Evolutionary conservation across 1,284 basidiomycete species (phyloP), one percentile per base, ranked within the genome.

Genomic region (Cutaneotrichosporon spelunceum): DNA sequence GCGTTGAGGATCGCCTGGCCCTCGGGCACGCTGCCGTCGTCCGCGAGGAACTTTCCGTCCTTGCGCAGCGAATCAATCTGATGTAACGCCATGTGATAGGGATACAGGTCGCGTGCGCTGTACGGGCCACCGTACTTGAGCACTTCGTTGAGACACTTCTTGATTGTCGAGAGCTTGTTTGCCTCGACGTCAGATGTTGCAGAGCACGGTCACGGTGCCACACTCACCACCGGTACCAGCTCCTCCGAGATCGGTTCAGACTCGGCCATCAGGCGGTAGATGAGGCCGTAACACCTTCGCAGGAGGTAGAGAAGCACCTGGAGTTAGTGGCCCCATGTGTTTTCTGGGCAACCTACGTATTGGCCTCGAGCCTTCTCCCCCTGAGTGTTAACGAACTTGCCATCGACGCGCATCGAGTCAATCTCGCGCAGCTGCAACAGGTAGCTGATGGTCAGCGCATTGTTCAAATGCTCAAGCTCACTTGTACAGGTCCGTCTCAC

Each of bases 181-280:
- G 92, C 91, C 91, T 93, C 67, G 14, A 2, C 1, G 27, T 50
- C 19, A 50, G 48, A n/a, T 27, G 27, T 14, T 23, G 24, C 16
- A 11, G 11, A 26, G 7, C 6, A 3, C 16, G 19, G n/a, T 39
- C 6, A 39, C 6, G 11, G 5, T 8, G 56, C 66, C 74, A 65
- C 34, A 79, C 87, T 68, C 79, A 95, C 95, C 62, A 97, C 86
- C 7, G 94, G 94, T 89, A 96, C 96, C 33, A 98, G 81, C 77
- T 98, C 94, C 77, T 97, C 94, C 0, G 93, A 96, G n/a, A 99
- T 93, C 0, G 96, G 96, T 80, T 98, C 95, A 60, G 91, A 93
- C n/a, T 93, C 94, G 26, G 93, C 94, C 67, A 99, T 86, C 55
- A 99, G 80, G 29, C 90, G 86, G 79, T 97, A 98, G 70, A 97